Percentiles rank a stretch among this genome's conserved stretches.
Evolutionary conservation across 2,329 filamentous ascomycete genomes (phyloP).

Genomic region (Elsinoe fawcettii): DNA sequence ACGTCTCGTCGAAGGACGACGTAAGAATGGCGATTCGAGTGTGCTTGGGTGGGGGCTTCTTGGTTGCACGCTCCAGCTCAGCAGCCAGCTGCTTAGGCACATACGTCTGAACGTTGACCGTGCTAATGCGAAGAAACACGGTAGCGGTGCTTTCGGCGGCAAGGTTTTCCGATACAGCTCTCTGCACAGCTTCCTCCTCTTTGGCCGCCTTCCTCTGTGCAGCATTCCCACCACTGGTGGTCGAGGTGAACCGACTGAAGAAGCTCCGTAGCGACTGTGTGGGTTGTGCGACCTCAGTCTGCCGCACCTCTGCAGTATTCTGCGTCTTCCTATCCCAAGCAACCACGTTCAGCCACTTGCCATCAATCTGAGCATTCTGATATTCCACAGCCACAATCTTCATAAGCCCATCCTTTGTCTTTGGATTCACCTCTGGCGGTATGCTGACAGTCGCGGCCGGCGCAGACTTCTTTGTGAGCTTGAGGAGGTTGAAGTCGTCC

Average conservation of each 20-base stretch:
- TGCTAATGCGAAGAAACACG: conserved; percentile 83
- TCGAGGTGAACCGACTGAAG: conserved; percentile 65
- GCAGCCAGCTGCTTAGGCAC: conserved; percentile 65
- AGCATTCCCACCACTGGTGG: conserved; percentile 41
- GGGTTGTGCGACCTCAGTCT: conserved; percentile 19
- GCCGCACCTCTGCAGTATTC: conserved; percentile 8
- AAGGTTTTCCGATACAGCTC: conserved; percentile 61
- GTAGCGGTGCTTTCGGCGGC: conserved; percentile 63
- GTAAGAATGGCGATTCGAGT: conserved; percentile 84
- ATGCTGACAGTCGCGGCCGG: conserved; percentile 65
- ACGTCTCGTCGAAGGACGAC: conserved; percentile 76
- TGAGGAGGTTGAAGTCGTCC: conserved; percentile 75
- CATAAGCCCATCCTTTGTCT: conserved; percentile 83
- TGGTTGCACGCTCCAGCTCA: conserved; percentile 90
- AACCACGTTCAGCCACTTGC: conserved; percentile 77
- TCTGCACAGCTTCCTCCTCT: conserved; percentile 57
- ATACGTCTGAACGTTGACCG: conserved; percentile 70
- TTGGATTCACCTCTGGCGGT: conserved; percentile 70
- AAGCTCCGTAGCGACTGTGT: conserved; percentile 63
- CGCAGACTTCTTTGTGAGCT: conserved; percentile 75
- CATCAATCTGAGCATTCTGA: conserved; percentile 87
- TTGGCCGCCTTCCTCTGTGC: conserved; percentile 50
- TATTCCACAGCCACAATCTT: conserved; percentile 71
- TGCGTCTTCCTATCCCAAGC: conserved; percentile 62
- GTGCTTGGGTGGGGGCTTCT: conserved; percentile 86